These are phyloP conservation scores for Brassica cretica DNA, from an alignment of 345 rosid genomes.

Conservation along the genomic window DNA sequence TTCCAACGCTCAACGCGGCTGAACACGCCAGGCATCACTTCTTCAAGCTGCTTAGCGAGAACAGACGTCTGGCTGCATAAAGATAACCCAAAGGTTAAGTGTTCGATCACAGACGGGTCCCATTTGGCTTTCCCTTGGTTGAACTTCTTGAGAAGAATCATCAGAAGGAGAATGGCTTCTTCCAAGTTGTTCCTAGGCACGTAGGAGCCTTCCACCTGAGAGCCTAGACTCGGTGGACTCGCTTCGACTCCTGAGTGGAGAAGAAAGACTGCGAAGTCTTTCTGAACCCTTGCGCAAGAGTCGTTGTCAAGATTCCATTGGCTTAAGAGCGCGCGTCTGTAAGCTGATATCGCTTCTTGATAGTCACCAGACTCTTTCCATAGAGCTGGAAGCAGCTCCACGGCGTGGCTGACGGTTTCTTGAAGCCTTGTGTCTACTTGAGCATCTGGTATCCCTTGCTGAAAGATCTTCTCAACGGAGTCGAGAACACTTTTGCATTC, in stretches of 20 bases:
- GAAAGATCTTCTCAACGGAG: slow-evolving; percentile 80
- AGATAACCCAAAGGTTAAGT: slow-evolving; percentile 72
- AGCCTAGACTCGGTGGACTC: slow-evolving; percentile 70
- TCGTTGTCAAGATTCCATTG: slow-evolving; percentile 84
- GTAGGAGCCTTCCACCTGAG: slow-evolving; percentile 75
- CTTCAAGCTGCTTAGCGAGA: slow-evolving; percentile 79
- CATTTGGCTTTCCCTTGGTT: slow-evolving; percentile 62
- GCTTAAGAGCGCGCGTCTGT: slow-evolving; percentile 82
- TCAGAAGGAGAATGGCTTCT: slow-evolving; percentile 86
- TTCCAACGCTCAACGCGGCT: slow-evolving; percentile 89
- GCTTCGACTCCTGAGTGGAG: slow-evolving; percentile 89
- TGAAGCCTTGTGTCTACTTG: slow-evolving; percentile 77
- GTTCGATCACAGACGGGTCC: slow-evolving; percentile 88
- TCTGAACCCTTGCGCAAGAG: slow-evolving; percentile 81
- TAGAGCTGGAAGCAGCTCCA: slow-evolving; percentile 83
- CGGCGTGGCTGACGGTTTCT: slow-evolving; percentile 85
- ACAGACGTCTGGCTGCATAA: slow-evolving; percentile 74
- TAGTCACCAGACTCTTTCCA: slow-evolving; percentile 74
- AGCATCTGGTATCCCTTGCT: slow-evolving; percentile 76
- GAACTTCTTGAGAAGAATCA: slow-evolving; percentile 71
- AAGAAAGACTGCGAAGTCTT: slow-evolving; percentile 77
- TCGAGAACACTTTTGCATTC: slow-evolving; percentile 89
- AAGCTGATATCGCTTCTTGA: slow-evolving; percentile 71
- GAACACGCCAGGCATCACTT: slow-evolving; percentile 74
- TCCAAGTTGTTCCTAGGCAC: slow-evolving; percentile 86